Conservation (phyloP, 306 rosid genomes). For the Rosa chinensis region DNA sequence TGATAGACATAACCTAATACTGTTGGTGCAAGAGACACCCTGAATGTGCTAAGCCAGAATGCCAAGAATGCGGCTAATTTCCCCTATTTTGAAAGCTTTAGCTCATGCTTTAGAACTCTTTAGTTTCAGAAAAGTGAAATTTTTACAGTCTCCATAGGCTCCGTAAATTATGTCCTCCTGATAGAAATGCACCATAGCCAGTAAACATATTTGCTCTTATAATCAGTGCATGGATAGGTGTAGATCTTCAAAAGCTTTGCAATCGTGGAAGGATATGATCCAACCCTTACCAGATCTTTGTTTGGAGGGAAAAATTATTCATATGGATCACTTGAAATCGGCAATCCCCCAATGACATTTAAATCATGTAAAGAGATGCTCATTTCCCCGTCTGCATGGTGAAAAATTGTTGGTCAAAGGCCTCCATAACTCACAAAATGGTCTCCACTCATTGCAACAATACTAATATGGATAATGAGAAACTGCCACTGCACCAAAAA, state of each 20-base stretch:
- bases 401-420: not conserved
- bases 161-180: no score
- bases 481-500: not conserved
- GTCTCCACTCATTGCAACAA: accelerated
- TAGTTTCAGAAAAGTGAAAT: no score
- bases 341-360: not conserved
- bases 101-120: not conserved
- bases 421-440: not conserved
- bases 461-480: not conserved
- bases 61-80: not conserved
- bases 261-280: not conserved
- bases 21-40: not conserved
- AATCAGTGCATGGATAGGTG: not conserved
- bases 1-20: not conserved
- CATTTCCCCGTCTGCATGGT: not conserved
- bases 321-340: not conserved
- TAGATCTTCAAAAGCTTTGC: not conserved
- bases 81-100: not conserved
- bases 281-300: accelerated
- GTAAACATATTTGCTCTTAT: no score
- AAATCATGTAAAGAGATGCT: not conserved
- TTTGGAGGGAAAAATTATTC: not conserved
- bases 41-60: not conserved
- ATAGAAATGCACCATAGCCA: no score
- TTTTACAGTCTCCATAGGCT: no score